These are phyloP conservation scores for Skeletonema marinoi DNA, from an alignment of 108 stramenopile species.

Conservation along the genomic window DNA sequence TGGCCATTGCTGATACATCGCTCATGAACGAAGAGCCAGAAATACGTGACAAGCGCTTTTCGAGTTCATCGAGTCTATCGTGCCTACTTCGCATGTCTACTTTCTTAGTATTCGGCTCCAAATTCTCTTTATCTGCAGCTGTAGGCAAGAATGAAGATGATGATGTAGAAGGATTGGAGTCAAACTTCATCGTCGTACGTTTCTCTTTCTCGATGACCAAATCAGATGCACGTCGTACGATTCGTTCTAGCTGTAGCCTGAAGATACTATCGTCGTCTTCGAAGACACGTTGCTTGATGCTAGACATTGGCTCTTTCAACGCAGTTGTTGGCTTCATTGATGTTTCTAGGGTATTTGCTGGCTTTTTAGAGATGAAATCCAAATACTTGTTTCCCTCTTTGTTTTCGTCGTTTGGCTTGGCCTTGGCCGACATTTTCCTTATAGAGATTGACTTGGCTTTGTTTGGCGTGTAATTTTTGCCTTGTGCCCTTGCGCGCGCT, in stretches of 20 bases:
- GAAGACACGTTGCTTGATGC: background rate
- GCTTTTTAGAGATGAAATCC: constrained; percentile 29
- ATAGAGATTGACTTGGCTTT: background rate
- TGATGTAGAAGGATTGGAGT: too few relatives aligned
- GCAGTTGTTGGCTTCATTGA: background rate
- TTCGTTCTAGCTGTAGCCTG: constrained; percentile 23
- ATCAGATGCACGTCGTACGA: constrained; percentile 29
- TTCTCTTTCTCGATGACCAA: constrained; percentile 16
- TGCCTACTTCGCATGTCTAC: background rate
- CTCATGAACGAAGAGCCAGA: background rate
- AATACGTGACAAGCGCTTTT: background rate
- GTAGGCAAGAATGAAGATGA: background rate
- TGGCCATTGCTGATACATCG: background rate
- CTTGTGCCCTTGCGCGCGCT: constrained; percentile 10
- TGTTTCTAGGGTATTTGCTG: background rate
- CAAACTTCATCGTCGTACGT: background rate
- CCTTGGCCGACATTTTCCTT: background rate
- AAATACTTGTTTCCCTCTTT: constrained; percentile 7
- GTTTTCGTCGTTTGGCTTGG: background rate
- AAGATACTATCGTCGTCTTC: constrained; percentile 26
- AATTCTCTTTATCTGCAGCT: background rate
- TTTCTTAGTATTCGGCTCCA: too few relatives aligned
- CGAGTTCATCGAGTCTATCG: background rate
- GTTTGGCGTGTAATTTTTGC: background rate
- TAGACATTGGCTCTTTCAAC: background rate